Conservation (phyloP, 1,139 yeast genomes). For the Geotrichum siamense region DNA sequence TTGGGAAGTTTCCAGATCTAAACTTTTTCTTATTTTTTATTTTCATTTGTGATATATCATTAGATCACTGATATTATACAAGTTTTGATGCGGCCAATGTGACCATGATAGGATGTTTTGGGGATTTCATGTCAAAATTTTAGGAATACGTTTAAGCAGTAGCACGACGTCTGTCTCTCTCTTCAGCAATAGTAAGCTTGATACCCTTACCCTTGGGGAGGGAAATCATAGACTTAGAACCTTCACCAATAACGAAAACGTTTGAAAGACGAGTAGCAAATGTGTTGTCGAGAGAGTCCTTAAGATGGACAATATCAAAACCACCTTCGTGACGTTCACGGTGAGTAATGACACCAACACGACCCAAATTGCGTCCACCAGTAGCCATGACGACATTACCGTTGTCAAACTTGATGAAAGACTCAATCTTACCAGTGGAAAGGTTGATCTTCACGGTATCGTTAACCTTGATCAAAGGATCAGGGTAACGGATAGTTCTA, state of each 20-base stretch:
- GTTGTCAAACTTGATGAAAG: conserved; percentile 88
- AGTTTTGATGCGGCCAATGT: too few species aligned
- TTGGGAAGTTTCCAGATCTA: too few species aligned
- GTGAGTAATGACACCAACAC: conserved; percentile 97
- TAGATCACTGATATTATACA: too few species aligned
- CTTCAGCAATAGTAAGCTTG: conserved; percentile 95
- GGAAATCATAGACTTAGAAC: conserved; percentile 93
- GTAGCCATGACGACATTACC: conserved; percentile 97
- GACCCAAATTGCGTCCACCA: conserved; percentile 99
- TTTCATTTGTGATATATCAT: neutral
- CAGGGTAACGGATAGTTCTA: conserved; percentile 99
- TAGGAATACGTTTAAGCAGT: conserved; percentile 11
- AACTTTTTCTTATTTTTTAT: too few species aligned
- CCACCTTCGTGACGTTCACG: conserved; percentile 99
- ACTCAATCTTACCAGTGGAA: conserved; percentile 90
- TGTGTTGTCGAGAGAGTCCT: conserved; percentile 94
- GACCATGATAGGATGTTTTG: too few species aligned
- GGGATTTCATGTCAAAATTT: too few species aligned
- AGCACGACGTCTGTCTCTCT: conserved; percentile 84
- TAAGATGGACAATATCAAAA: conserved; percentile 97
- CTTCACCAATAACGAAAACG: conserved; percentile 98
- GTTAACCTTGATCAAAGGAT: conserved; percentile 90
- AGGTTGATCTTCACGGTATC: conserved; percentile 96
- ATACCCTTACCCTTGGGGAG: conserved; percentile 99
- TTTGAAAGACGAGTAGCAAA: conserved; percentile 96